A percentile compares a stretch with the other conserved stretches of the same genome.
These are phyloP conservation scores for Trichoderma koningii DNA, from an alignment of 2,329 filamentous ascomycete genomes.

Conservation along the genomic window DNA sequence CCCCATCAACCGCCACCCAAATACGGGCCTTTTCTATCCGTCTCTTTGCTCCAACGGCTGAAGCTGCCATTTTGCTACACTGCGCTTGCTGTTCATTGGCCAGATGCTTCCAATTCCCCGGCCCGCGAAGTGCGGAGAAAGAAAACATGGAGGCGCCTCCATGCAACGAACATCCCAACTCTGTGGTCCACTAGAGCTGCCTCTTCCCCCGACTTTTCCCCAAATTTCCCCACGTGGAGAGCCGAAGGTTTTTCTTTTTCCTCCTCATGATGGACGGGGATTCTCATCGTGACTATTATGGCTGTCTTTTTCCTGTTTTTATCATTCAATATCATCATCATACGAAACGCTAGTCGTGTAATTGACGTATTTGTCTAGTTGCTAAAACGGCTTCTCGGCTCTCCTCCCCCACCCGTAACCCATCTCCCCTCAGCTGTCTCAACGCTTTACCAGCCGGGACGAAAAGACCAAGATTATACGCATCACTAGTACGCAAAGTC, in stretches of 20 bases:
- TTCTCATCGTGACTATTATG: neutral
- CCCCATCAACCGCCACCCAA: neutral
- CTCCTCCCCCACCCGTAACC: no score
- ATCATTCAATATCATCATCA: no score
- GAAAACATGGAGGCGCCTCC: neutral
- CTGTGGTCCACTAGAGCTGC: constrained; percentile 3
- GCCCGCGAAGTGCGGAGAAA: neutral
- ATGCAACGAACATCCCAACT: constrained; percentile 10
- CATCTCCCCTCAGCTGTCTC: no score
- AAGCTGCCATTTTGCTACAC: no score
- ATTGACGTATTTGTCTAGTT: no score
- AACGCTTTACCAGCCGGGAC: no score
- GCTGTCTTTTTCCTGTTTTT: no score
- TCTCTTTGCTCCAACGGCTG: no score
- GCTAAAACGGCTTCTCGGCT: no score
- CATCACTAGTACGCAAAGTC: neutral
- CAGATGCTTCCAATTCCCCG: neutral
- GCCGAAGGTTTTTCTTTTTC: neutral
- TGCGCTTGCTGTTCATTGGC: neutral
- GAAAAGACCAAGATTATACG: no score
- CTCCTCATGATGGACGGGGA: neutral
- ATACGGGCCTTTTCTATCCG: neutral
- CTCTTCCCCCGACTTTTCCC: neutral
- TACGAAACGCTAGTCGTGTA: no score
- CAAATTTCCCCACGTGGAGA: constrained; percentile 17